These are phyloP conservation scores for Gaertneriomyces semiglobifer DNA, from an alignment of 192 early-diverging fungal species.

Conservation along the genomic window DNA sequence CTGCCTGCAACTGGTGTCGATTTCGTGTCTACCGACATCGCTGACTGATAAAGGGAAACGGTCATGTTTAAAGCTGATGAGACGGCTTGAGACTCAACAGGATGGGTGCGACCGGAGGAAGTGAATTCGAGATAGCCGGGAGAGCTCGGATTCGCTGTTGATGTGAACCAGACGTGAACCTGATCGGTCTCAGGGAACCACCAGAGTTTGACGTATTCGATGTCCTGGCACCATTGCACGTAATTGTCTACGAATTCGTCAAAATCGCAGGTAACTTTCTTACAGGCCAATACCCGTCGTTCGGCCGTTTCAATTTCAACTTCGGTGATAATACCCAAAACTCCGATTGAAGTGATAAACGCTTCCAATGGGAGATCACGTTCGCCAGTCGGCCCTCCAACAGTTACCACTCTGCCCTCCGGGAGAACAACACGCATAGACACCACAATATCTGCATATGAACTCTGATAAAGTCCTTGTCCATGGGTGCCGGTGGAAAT, in stretches of 20 bases:
- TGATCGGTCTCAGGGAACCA: constrained; percentile 47
- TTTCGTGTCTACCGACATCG: constrained; percentile 30
- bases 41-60: constrained; percentile 16
- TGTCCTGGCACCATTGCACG: constrained; percentile 12
- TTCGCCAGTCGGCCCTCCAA: constrained; percentile 5
- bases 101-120: neutral
- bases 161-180: constrained; percentile 32
- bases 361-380: constrained; percentile 25
- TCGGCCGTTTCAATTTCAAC: constrained; percentile 25
- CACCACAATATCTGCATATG: constrained; percentile 29
- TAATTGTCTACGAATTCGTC: constrained; percentile 12
- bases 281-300: constrained; percentile 16
- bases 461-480: constrained; percentile 27
- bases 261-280: constrained; percentile 30
- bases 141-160: constrained; percentile 5
- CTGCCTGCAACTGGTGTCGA: neutral
- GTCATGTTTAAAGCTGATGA: constrained; percentile 19
- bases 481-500: constrained; percentile 45
- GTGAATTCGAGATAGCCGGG: neutral
- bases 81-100: constrained; percentile 5
- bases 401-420: constrained; percentile 7
- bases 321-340: constrained; percentile 29
- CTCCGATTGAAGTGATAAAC: constrained; percentile 27
- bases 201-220: constrained; percentile 38
- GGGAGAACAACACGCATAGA: constrained; percentile 26